These are phyloP conservation scores for Sordaria brevicollis DNA, from an alignment of 495 filamentous ascomycete species.

Conservation along the genomic window DNA sequence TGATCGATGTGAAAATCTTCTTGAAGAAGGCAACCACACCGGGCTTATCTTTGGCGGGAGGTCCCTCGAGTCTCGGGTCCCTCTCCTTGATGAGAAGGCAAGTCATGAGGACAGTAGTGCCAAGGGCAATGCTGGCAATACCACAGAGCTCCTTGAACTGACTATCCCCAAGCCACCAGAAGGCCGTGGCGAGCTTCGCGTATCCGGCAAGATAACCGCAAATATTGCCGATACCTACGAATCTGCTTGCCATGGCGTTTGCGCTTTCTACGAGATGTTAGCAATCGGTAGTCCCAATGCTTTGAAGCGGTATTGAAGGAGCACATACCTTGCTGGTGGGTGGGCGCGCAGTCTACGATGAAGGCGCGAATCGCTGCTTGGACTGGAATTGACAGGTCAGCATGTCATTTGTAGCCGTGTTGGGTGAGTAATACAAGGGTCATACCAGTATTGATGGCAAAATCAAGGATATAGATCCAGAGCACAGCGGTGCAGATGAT, in stretches of 20 bases:
- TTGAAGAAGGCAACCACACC: conserved; percentile 73
- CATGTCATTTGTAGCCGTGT: not conserved
- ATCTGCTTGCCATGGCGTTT: conserved; percentile 77
- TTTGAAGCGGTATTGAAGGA: not conserved
- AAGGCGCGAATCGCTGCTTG: conserved; percentile 84
- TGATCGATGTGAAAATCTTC: conserved; percentile 64
- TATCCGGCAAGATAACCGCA: conserved; percentile 76
- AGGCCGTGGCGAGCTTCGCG: conserved; percentile 55
- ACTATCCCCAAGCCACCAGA: conserved; percentile 69
- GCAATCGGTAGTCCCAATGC: conserved; percentile 2
- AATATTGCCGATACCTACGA: conserved; percentile 78
- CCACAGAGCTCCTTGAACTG: conserved; percentile 87
- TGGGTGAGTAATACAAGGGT: not conserved
- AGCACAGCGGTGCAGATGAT: conserved; percentile 67
- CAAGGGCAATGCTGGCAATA: conserved; percentile 63
- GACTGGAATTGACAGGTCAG: conserved; percentile 34
- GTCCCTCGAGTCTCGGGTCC: conserved; percentile 63
- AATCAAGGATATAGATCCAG: conserved; percentile 77
- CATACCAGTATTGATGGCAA: conserved; percentile 84
- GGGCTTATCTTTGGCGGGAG: conserved; percentile 41
- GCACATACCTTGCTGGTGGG: conserved; percentile 65
- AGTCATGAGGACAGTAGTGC: conserved; percentile 54
- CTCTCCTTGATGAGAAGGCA: conserved; percentile 59
- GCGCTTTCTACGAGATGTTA: conserved; percentile 45
- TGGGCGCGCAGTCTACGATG: conserved; percentile 80